phyloP scores from a whole-genome alignment of 192 early-diverging fungal species.

The Funneliformis mosseae region DNA sequence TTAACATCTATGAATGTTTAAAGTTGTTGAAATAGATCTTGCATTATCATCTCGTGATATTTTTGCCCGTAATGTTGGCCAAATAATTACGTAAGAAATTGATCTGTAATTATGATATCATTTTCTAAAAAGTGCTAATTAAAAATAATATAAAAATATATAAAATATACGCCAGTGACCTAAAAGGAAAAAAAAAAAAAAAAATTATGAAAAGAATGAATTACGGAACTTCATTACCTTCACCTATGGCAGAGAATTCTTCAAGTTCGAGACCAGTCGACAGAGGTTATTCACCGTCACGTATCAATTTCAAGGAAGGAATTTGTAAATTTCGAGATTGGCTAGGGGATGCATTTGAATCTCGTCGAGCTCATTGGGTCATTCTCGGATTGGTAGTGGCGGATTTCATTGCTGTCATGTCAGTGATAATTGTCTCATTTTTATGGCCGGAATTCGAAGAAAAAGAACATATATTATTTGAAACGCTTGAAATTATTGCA shows the following conservation, averaged over 20 bases:
- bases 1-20: no score
- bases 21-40: no score
- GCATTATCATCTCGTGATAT: no score
- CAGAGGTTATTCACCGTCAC: not conserved
- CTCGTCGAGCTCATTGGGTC: not conserved
- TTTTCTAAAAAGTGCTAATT: no score
- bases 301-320: not conserved
- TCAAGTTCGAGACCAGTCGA: not conserved
- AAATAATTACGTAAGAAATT: no score
- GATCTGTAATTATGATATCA: no score
- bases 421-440: slow-evolving; percentile 40
- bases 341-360: not conserved
- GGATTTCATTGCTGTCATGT: slow-evolving; percentile 44
- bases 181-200: no score
- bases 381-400: slow-evolving; percentile 38
- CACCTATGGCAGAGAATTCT: not conserved
- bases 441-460: slow-evolving; percentile 32
- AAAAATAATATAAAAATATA: no score
- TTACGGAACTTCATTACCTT: not conserved
- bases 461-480: slow-evolving; percentile 42
- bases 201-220: not conserved
- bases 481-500: slow-evolving; percentile 42
- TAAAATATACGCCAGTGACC: no score
- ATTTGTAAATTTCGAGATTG: not conserved
- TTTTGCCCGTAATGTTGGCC: no score